Evolutionary conservation across 1,139 yeast genomes (phyloP).

Genomic region (Sugiyamaella grinbergsii): DNA sequence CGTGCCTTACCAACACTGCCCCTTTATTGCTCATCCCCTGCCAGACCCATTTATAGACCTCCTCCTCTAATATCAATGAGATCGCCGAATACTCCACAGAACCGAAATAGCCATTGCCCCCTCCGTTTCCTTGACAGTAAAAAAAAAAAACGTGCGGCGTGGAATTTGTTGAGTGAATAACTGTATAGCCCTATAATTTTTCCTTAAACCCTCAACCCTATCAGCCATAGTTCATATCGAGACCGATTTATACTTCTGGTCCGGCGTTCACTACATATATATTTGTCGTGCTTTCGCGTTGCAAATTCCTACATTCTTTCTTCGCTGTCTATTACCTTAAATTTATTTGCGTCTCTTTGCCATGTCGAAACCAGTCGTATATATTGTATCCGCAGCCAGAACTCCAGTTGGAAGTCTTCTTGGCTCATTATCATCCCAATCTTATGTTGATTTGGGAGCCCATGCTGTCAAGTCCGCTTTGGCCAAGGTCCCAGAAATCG

Average conservation of each 20-base stretch:
- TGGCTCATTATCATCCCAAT: constrained; percentile 73
- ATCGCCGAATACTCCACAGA: no score
- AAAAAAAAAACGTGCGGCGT: neutral
- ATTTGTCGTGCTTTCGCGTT: no score
- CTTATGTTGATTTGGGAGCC: constrained; percentile 84
- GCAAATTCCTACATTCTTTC: neutral
- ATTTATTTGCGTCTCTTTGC: neutral
- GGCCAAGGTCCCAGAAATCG: constrained; percentile 77
- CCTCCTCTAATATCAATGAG: no score
- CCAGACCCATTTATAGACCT: no score
- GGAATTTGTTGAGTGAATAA: neutral
- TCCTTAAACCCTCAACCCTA: neutral
- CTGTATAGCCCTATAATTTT: neutral
- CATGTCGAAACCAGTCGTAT: constrained; percentile 52
- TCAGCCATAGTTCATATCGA: neutral
- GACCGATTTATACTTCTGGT: no score
- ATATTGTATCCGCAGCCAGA: constrained; percentile 87
- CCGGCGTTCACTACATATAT: no score
- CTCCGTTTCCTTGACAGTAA: neutral
- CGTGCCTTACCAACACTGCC: no score
- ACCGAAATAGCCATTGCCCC: no score
- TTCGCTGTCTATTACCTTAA: no score
- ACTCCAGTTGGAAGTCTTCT: constrained; percentile 96
- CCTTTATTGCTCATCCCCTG: no score
- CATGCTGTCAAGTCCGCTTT: constrained; percentile 88